Base-by-base conservation (phyloP, 495 filamentous ascomycete genomes). In the Lindgomyces ingoldianus region DNA sequence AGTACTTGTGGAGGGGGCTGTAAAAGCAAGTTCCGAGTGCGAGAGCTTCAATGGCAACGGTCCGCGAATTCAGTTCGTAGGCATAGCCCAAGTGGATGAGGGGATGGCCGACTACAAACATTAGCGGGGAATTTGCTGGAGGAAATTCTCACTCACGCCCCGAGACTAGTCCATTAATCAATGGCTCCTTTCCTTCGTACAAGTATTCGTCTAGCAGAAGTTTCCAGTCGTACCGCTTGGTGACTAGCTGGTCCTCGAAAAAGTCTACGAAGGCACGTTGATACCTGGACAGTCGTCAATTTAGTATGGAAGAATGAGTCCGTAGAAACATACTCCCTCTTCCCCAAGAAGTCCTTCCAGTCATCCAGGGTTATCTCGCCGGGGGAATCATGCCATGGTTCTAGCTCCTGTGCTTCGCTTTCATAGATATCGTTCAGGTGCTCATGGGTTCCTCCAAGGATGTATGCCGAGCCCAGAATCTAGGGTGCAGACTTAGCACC, bases 181-280 rank as follows among this genome's bases (percentile, higher is more conserved):
- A 72, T 1, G 93, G 93, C 70, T 91, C 78, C 29, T 89, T 79
- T 10, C 89, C 93, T 14, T 81, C 75, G 57, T 91, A 89, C 30
- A 97, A 69, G 69, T 89, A 96, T 53, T 94, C 84, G 2, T 83
- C 77, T 1, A 95, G 78, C 4, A 96, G 83, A 39, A 78, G 74
- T 71, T 88, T 91, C 93, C 93, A 97, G 73, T 94, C 84, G 75
- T 96, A 97, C 39, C 83, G 80, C 56, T 86, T 80, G 27, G 82
- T 81, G 4, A 88, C 91, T 45, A 97, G 75, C 62, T 89, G 82
- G 73, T 97, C 93, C 72, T 96, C 93, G 70, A 94, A 97, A 69
- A 91, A 95, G 73, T 97, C 90, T 19, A 97, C 77, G 71, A 86
- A 97, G 3, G 93, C 92, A 27, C 95, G 81, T 72, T 99, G 89